Evolutionary conservation across 306 rosid genomes (phyloP).

Genomic region (Arachis hypogaea): DNA sequence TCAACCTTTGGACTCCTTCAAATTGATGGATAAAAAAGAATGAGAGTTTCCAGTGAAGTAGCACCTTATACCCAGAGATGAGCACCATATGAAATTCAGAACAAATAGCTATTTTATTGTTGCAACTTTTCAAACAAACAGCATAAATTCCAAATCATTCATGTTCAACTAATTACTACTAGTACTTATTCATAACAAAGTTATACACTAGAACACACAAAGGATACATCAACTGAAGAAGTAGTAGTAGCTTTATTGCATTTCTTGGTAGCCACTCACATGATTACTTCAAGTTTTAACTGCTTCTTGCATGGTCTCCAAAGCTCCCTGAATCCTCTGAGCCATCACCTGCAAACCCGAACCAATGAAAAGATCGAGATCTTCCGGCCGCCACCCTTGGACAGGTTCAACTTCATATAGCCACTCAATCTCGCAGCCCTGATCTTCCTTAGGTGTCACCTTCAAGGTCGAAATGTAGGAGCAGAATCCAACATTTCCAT

Average conservation of each 20-base stretch:
- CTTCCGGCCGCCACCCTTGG: conserved; percentile 53
- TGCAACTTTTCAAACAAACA: neutral
- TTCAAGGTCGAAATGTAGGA: conserved; percentile 45
- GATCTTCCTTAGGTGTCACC: conserved; percentile 37
- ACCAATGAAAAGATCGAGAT: conserved; percentile 48
- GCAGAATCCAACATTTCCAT: conserved; percentile 63
- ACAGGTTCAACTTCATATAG: conserved; percentile 60
- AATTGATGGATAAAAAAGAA: neutral
- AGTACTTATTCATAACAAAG: neutral
- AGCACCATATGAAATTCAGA: neutral
- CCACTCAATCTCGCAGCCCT: conserved; percentile 58
- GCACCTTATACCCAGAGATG: neutral
- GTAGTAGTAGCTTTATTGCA: no score
- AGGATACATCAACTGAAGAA: neutral
- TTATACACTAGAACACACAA: neutral
- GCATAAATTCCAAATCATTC: neutral
- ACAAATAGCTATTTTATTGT: neutral
- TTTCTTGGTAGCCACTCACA: neutral
- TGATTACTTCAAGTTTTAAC: neutral
- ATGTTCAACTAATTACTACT: neutral
- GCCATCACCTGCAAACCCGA: conserved; percentile 58
- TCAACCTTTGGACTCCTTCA: no score
- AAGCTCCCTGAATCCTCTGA: conserved; percentile 55
- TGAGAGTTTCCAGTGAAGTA: neutral
- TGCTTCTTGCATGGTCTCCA: conserved; percentile 43